phyloP scores from a whole-genome alignment of 768 basidiomycete genomes.

The Crucibulum laeve region DNA sequence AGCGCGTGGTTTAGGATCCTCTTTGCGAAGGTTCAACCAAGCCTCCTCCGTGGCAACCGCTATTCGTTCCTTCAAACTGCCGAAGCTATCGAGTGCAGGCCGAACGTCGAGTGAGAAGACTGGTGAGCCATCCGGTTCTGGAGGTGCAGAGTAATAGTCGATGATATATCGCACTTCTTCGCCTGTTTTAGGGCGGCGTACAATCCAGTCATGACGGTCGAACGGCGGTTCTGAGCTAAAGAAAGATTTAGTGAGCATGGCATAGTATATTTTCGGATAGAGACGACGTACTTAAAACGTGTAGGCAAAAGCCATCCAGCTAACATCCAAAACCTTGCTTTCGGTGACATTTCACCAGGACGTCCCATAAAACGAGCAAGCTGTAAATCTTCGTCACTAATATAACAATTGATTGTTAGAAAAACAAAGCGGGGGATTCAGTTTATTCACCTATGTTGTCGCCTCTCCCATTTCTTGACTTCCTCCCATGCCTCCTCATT shows the following conservation, averaged over 20 bases:
- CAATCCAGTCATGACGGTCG: constrained; percentile 97
- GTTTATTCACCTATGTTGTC: constrained; percentile 50
- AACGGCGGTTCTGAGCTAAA: constrained; percentile 87
- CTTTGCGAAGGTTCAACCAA: constrained; percentile 48
- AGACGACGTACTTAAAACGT: constrained; percentile 72
- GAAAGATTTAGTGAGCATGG: background rate
- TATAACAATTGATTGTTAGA: constrained; percentile 1
- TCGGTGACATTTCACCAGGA: constrained; percentile 92
- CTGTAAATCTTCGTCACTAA: constrained; percentile 64
- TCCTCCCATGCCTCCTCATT: constrained; percentile 97
- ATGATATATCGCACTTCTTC: constrained; percentile 94
- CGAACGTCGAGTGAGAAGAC: constrained; percentile 95
- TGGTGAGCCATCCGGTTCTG: constrained; percentile 86
- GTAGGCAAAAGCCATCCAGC: constrained; percentile 89
- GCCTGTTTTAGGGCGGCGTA: constrained; percentile 74
- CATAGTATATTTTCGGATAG: background rate
- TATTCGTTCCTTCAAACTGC: constrained; percentile 72
- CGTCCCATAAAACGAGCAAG: constrained; percentile 84
- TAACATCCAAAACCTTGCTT: constrained; percentile 82
- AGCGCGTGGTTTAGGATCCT: constrained; percentile 13
- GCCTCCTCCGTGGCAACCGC: constrained; percentile 62
- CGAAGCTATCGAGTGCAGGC: constrained; percentile 85
- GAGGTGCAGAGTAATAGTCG: constrained; percentile 95
- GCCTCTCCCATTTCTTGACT: constrained; percentile 89
- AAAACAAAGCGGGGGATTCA: background rate